Percentiles rank a stretch among this genome's conserved stretches.
Evolutionary conservation across 345 rosid genomes (phyloP).

Genomic region (Isatis tinctoria): DNA sequence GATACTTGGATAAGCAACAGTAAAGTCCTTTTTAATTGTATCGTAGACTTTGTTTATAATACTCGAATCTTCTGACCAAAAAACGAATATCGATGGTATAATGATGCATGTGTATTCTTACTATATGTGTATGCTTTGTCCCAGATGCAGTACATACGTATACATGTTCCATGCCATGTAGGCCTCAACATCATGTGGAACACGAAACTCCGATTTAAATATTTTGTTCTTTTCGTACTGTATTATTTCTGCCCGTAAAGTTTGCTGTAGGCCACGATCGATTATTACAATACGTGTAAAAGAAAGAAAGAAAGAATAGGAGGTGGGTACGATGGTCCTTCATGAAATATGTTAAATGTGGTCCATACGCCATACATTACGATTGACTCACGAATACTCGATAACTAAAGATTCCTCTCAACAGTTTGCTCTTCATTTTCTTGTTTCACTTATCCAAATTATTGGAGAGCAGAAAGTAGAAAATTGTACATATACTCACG

Average conservation of each 20-base stretch:
- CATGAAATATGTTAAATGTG: background rate
- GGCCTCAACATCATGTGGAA: background rate
- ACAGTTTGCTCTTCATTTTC: background rate
- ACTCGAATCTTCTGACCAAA: background rate
- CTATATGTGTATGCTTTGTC: too few relatives aligned
- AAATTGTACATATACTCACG: background rate
- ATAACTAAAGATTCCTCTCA: background rate
- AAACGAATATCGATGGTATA: background rate
- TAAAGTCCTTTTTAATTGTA: background rate
- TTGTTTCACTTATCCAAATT: background rate
- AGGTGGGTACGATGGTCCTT: background rate
- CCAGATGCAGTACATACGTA: too few relatives aligned
- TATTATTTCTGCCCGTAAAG: background rate
- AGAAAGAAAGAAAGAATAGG: background rate
- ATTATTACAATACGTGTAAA: background rate
- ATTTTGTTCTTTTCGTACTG: background rate
- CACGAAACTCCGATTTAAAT: background rate
- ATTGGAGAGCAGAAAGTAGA: background rate
- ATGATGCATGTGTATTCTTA: background rate
- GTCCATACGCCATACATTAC: background rate
- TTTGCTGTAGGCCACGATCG: background rate
- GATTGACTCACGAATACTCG: background rate
- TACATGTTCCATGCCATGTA: background rate
- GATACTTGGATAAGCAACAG: background rate
- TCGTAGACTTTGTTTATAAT: background rate